Percentiles rank a stretch among this genome's conserved stretches.
Conservation (phyloP, 2,329 filamentous ascomycete genomes). For the Plenodomus tracheiphilus region DNA sequence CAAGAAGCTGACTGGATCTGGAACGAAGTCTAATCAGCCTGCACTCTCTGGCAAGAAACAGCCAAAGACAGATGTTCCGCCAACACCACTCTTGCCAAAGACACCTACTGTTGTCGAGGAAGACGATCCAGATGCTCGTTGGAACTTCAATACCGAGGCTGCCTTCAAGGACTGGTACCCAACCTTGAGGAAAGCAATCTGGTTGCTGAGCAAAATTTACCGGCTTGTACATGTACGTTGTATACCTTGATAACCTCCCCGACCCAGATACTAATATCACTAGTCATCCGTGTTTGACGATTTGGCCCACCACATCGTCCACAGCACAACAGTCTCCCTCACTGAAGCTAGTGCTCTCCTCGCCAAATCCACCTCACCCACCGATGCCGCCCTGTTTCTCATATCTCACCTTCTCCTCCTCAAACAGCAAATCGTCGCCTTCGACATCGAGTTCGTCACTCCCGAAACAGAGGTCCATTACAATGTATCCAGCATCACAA, state of each 20-base stretch:
- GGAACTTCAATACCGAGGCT: slow-evolving; percentile 60
- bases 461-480: slow-evolving; percentile 63
- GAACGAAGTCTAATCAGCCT: slow-evolving; percentile 47
- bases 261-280: background rate
- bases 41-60: slow-evolving; percentile 58
- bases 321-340: slow-evolving; percentile 84
- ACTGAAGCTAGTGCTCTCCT: slow-evolving; percentile 75
- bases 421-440: slow-evolving; percentile 93
- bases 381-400: slow-evolving; percentile 87
- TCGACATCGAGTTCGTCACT: slow-evolving; percentile 82
- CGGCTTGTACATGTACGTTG: slow-evolving; percentile 65
- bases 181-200: slow-evolving; percentile 67
- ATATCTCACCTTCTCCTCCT: slow-evolving; percentile 93
- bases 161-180: slow-evolving; percentile 67
- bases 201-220: slow-evolving; percentile 70
- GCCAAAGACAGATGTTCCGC: slow-evolving; percentile 44
- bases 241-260: background rate
- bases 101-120: slow-evolving; percentile 55
- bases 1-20: slow-evolving; percentile 48
- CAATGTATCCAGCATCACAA: slow-evolving; percentile 67
- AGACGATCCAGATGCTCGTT: slow-evolving; percentile 55
- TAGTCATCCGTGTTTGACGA: slow-evolving; percentile 71
- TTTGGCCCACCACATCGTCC: slow-evolving; percentile 79
- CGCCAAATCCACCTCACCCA: slow-evolving; percentile 63
- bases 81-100: slow-evolving; percentile 49